phyloP scores from a whole-genome alignment of 768 basidiomycete species.

The Sutorius australiensis region DNA sequence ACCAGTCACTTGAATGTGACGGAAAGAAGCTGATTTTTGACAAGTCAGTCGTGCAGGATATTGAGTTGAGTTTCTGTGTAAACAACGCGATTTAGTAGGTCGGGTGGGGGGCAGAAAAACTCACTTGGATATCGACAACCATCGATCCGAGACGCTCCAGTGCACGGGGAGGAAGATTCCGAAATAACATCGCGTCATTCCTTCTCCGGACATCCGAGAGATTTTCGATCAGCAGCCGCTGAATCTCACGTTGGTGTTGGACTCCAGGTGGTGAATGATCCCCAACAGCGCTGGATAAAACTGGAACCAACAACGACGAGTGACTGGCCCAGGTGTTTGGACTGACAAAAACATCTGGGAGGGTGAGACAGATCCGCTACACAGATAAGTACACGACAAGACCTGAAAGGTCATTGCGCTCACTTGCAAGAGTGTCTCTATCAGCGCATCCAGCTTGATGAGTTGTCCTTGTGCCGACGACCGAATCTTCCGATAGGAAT shows the following conservation, averaged over 20 bases:
- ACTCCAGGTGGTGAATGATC: slow-evolving; percentile 15
- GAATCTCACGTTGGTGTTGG: slow-evolving; percentile 40
- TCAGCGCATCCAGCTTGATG: slow-evolving; percentile 44
- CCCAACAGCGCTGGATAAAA: slow-evolving; percentile 44
- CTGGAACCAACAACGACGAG: slow-evolving; percentile 33
- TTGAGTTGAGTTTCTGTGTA: slow-evolving; percentile 68
- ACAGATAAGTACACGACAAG: not conserved
- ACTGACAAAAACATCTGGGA: slow-evolving; percentile 71
- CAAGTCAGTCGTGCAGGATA: slow-evolving; percentile 63
- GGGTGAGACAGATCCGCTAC: slow-evolving; percentile 66
- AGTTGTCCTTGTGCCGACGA: slow-evolving; percentile 55
- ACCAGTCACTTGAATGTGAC: slow-evolving; percentile 32
- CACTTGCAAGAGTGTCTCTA: slow-evolving; percentile 64
- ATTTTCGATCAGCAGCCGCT: slow-evolving; percentile 49
- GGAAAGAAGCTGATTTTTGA: slow-evolving; percentile 56
- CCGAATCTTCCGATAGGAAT: slow-evolving; percentile 45
- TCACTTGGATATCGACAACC: slow-evolving; percentile 50
- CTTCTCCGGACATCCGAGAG: slow-evolving; percentile 68
- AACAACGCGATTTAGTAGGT: not conserved
- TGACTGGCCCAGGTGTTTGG: slow-evolving; percentile 65
- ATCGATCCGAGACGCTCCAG: slow-evolving; percentile 60
- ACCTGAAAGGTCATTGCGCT: slow-evolving; percentile 7
- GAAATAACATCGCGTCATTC: slow-evolving; percentile 79
- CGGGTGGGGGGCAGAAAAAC: not conserved
- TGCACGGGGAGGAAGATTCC: slow-evolving; percentile 57